Percentiles rank a stretch among this genome's conserved stretches.
phyloP scores from a whole-genome alignment of 176 grass and related monocot species.

The Pontederia crassipes region DNA sequence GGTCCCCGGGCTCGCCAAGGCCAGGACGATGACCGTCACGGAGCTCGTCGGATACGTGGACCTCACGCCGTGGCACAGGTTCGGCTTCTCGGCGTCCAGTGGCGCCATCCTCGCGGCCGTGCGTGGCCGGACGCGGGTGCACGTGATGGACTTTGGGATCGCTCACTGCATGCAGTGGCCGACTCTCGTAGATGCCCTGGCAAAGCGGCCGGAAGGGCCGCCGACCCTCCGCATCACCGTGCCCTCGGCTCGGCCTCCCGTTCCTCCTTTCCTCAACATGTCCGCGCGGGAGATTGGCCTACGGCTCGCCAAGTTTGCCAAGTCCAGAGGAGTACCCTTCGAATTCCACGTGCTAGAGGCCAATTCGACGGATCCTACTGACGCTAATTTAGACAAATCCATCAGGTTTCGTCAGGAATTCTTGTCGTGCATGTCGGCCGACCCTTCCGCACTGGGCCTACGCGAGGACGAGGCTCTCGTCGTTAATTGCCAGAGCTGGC shows the following conservation, averaged over 20 bases:
- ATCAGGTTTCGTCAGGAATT: slow-evolving; percentile 8
- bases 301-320: slow-evolving; percentile 19
- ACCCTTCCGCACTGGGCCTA: slow-evolving; percentile 9
- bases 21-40: slow-evolving; percentile 12
- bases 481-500: slow-evolving; percentile 24
- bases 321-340: slow-evolving; percentile 6
- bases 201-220: slow-evolving; percentile 5
- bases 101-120: slow-evolving; percentile 17
- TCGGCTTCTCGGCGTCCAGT: slow-evolving; percentile 20
- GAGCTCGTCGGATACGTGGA: slow-evolving; percentile 23
- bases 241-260: slow-evolving; percentile 8
- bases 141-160: slow-evolving; percentile 18
- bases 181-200: slow-evolving; percentile 19
- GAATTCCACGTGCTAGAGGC: slow-evolving; percentile 18
- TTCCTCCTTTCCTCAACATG: slow-evolving; percentile 11
- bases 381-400: no score
- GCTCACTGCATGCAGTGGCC: slow-evolving; percentile 24
- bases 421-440: neutral
- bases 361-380: neutral
- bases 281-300: slow-evolving; percentile 14
- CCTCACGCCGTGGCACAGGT: slow-evolving; percentile 26
- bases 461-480: slow-evolving; percentile 12
- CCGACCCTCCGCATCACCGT: slow-evolving; percentile 17
- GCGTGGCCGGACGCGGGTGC: slow-evolving; percentile 5
- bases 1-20: neutral